Conservation (phyloP, 2,329 filamentous ascomycete species). For the Aspergillus brasiliensis region DNA sequence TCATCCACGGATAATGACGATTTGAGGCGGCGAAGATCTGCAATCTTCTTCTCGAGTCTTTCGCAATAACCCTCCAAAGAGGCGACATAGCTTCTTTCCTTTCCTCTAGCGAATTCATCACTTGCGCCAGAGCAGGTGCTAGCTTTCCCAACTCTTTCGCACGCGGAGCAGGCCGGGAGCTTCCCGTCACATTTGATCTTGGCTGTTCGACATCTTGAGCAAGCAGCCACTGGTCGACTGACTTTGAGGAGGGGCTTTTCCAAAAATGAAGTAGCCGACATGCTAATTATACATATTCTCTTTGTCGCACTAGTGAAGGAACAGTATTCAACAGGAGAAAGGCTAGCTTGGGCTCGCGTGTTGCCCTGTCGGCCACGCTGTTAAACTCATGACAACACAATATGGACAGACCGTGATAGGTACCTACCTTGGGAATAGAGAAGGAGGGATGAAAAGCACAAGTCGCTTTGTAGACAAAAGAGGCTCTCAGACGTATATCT, state of each 20-base stretch:
- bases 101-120: constrained; percentile 92
- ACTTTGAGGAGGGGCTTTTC: constrained; percentile 55
- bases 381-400: neutral
- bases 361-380: neutral
- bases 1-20: constrained; percentile 28
- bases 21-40: constrained; percentile 44
- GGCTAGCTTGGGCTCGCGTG: neutral
- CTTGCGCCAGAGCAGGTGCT: constrained; percentile 91
- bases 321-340: neutral
- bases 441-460: neutral
- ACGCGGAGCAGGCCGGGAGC: constrained; percentile 90
- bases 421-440: neutral
- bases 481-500: neutral
- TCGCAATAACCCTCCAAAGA: constrained; percentile 91
- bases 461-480: neutral
- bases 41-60: constrained; percentile 76
- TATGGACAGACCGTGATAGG: neutral
- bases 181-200: constrained; percentile 99
- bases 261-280: constrained; percentile 40
- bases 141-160: constrained; percentile 84
- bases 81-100: constrained; percentile 94
- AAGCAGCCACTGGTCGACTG: constrained; percentile 76
- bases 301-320: neutral
- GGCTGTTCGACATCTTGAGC: constrained; percentile 79
- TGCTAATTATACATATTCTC: constrained; percentile 29